A percentile compares a stretch with the other conserved stretches of the same genome.
Evolutionary conservation across 176 grass and related monocot species (phyloP).

Genomic region (Oryza longistaminata): DNA sequence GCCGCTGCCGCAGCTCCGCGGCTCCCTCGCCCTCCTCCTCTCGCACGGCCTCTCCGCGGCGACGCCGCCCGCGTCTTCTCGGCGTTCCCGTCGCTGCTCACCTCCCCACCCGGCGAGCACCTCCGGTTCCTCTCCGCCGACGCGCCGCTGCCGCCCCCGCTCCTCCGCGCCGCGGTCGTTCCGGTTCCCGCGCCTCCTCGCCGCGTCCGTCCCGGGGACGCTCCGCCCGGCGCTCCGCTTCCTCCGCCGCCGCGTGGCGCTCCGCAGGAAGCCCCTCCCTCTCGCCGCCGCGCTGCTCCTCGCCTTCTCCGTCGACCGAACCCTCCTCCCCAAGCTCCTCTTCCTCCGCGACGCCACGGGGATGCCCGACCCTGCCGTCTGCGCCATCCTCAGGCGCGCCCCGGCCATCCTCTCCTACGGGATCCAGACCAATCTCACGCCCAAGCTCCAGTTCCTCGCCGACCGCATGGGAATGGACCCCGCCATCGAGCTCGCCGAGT

Average conservation of each 20-base stretch:
- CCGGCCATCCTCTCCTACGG: conserved; percentile 76
- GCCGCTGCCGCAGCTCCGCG: conserved; percentile 47
- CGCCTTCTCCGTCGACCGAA: conserved; percentile 63
- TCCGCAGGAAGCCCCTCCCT: conserved; percentile 41
- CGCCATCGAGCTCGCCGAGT: conserved; percentile 49
- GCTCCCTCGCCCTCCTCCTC: conserved; percentile 55
- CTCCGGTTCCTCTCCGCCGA: conserved; percentile 54
- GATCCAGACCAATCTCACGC: conserved; percentile 63
- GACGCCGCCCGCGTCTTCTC: conserved; percentile 57
- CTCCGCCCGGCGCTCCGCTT: conserved; percentile 60
- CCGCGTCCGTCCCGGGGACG: conserved; percentile 45
- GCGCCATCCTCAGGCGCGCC: conserved; percentile 45
- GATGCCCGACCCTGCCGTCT: conserved; percentile 48
- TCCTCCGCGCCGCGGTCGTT: conserved; percentile 49
- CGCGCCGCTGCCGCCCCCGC: conserved; percentile 46
- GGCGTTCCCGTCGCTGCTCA: conserved; percentile 55
- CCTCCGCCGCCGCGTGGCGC: conserved; percentile 48
- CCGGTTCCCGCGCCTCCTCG: conserved; percentile 64
- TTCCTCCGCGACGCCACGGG: conserved; percentile 43
- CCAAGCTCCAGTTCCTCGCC: conserved; percentile 60
- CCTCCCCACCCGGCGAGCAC: conserved; percentile 35
- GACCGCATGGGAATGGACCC: conserved; percentile 45
- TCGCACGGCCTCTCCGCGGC: conserved; percentile 53
- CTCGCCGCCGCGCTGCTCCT: conserved; percentile 59
- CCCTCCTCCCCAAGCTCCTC: conserved; percentile 67